Conservation (phyloP, 129 eudicot species). For the Oenanthe sinensis region DNA sequence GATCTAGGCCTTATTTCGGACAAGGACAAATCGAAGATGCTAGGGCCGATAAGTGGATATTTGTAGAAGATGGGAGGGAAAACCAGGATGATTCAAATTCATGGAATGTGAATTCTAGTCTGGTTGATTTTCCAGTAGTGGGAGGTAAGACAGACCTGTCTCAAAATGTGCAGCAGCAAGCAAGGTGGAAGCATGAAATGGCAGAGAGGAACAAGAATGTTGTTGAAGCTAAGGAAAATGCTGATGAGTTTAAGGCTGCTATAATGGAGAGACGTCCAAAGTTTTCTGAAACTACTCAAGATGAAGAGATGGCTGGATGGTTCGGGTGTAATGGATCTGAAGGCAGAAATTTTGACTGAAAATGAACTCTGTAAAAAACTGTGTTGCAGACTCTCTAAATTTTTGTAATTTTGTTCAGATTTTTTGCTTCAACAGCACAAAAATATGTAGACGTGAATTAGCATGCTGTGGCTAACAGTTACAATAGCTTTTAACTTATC, state of each 20-base stretch:
- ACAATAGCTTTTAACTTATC: background rate
- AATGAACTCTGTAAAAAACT: background rate
- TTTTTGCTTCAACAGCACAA: background rate
- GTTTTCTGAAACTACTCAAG: conserved; percentile 16
- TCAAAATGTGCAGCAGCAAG: conserved; percentile 16
- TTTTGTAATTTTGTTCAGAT: background rate
- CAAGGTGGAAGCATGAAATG: conserved; percentile 33
- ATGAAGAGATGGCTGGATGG: conserved; percentile 46
- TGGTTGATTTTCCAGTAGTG: conserved; percentile 29
- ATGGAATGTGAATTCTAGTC: conserved; percentile 8
- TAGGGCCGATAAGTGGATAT: conserved; percentile 5
- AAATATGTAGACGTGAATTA: background rate
- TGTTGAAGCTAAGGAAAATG: conserved; percentile 16
- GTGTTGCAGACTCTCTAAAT: background rate
- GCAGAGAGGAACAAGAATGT: conserved; percentile 10
- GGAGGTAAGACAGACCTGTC: conserved; percentile 41
- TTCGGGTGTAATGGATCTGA: conserved; percentile 16
- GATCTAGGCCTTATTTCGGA: conserved; percentile 8
- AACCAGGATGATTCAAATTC: conserved; percentile 9
- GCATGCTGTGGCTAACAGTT: background rate
- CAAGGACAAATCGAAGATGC: conserved; percentile 12
- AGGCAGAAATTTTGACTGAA: background rate
- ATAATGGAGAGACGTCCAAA: conserved; percentile 2
- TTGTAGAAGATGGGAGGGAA: conserved; percentile 18
- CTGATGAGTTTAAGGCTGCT: conserved; percentile 15